Conservation (phyloP, 2,329 filamentous ascomycete genomes). For the Mariannaea sp. region DNA sequence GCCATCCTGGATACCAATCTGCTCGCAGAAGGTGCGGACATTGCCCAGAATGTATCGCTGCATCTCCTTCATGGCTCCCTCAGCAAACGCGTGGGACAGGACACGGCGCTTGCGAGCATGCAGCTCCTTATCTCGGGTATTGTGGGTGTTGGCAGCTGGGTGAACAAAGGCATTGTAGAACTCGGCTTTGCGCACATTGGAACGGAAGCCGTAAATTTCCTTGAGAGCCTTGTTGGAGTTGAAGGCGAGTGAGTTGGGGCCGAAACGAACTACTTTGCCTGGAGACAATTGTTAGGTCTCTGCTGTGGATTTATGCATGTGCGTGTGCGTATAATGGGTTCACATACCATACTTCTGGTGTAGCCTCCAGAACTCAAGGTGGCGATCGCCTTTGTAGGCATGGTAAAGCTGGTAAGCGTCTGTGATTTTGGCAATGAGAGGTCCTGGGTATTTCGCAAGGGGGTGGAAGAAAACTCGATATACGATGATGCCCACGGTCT, state of each 20-base stretch:
- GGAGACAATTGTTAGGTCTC: conserved; percentile 2
- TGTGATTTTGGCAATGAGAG: conserved; percentile 66
- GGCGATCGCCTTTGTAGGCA: conserved; percentile 74
- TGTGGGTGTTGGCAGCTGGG: conserved; percentile 74
- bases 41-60: conserved; percentile 70
- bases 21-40: conserved; percentile 68
- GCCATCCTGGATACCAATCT: conserved; percentile 52
- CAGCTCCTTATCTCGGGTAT: conserved; percentile 68
- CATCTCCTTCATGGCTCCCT: conserved; percentile 68
- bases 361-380: conserved; percentile 72
- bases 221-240: conserved; percentile 72
- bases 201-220: conserved; percentile 67
- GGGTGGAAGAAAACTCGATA: conserved; percentile 69
- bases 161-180: conserved; percentile 77
- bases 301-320: too few species aligned
- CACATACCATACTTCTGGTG: conserved; percentile 71
- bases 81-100: conserved; percentile 73
- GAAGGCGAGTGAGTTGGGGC: conserved; percentile 77
- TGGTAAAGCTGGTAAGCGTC: conserved; percentile 72
- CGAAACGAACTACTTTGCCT: conserved; percentile 74
- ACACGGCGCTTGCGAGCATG: conserved; percentile 75
- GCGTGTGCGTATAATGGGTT: too few species aligned
- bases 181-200: conserved; percentile 69
- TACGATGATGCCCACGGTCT: conserved; percentile 51
- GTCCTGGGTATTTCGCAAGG: conserved; percentile 67